Percentiles rank a stretch among this genome's conserved stretches.
Conservation (phyloP, 441 rosid genomes). For the Gossypium laxum region DNA sequence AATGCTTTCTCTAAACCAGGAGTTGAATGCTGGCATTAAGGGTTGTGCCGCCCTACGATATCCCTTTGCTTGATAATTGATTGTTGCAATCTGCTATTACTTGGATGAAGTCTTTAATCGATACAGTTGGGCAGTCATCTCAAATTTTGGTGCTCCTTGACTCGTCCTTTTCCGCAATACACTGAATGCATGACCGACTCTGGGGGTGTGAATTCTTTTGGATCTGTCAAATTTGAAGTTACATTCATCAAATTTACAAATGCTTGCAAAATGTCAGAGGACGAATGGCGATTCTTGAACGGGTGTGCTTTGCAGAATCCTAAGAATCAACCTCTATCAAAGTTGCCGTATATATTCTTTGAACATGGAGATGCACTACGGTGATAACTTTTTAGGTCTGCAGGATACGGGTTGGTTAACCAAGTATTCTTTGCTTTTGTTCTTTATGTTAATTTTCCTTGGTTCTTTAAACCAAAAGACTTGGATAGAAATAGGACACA, state of each 20-base stretch:
- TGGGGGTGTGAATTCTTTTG: background rate
- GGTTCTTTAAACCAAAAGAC: background rate
- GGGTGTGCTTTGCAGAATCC: background rate
- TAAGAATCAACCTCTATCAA: background rate
- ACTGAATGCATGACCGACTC: background rate
- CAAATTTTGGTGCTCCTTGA: background rate
- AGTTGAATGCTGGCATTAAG: constrained; percentile 14
- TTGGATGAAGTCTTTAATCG: background rate
- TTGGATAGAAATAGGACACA: constrained; percentile 3
- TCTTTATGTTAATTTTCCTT: background rate
- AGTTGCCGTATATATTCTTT: background rate
- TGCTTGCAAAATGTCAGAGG: background rate
- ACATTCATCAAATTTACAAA: constrained; percentile 10
- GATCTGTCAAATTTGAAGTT: background rate
- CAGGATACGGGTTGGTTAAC: constrained; percentile 11
- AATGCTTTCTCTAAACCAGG: constrained; percentile 17
- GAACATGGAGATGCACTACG: background rate
- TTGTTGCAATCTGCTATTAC: background rate
- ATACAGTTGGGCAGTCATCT: background rate
- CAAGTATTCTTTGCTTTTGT: background rate
- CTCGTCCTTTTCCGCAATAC: background rate
- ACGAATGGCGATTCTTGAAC: background rate
- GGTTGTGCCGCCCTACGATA: background rate
- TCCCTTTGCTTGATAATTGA: background rate
- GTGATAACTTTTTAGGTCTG: background rate